phyloP scores from a whole-genome alignment of 768 basidiomycete genomes.

The Exidia glandulosa region DNA sequence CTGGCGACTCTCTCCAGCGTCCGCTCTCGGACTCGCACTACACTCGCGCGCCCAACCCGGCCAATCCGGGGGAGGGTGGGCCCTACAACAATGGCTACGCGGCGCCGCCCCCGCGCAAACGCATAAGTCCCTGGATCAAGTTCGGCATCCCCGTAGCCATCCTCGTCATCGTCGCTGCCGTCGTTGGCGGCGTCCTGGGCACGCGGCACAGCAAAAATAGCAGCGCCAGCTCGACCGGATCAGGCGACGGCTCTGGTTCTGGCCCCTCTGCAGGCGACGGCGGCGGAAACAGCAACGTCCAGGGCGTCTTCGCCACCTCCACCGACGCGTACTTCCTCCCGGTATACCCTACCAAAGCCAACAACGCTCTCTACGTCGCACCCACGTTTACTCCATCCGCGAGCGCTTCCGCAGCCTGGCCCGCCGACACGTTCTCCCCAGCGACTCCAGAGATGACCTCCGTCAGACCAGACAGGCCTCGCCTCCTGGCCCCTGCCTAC shows the following conservation, averaged over 20 bases:
- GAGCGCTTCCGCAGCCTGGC: slow-evolving; percentile 50
- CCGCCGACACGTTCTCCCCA: slow-evolving; percentile 65
- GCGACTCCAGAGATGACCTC: slow-evolving; percentile 44
- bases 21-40: background rate
- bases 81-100: background rate
- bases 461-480: slow-evolving; percentile 71
- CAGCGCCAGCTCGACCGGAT: slow-evolving; percentile 12
- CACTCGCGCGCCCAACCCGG: background rate
- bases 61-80: background rate
- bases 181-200: slow-evolving; percentile 75
- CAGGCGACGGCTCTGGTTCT: slow-evolving; percentile 10
- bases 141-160: slow-evolving; percentile 58
- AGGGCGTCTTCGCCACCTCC: slow-evolving; percentile 62
- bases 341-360: slow-evolving; percentile 61
- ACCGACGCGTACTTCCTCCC: slow-evolving; percentile 78
- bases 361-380: slow-evolving; percentile 52
- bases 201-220: slow-evolving; percentile 38
- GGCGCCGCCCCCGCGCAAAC: slow-evolving; percentile 27
- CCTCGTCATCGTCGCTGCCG: slow-evolving; percentile 51
- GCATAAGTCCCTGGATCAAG: slow-evolving; percentile 63
- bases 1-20: background rate
- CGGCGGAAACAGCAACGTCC: slow-evolving; percentile 44
- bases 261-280: slow-evolving; percentile 13
- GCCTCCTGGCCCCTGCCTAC: slow-evolving; percentile 85
- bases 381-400: slow-evolving; percentile 63